Base-by-base conservation (phyloP, 805 yeast species). In the Zygosaccharomyces kombuchaensis region DNA sequence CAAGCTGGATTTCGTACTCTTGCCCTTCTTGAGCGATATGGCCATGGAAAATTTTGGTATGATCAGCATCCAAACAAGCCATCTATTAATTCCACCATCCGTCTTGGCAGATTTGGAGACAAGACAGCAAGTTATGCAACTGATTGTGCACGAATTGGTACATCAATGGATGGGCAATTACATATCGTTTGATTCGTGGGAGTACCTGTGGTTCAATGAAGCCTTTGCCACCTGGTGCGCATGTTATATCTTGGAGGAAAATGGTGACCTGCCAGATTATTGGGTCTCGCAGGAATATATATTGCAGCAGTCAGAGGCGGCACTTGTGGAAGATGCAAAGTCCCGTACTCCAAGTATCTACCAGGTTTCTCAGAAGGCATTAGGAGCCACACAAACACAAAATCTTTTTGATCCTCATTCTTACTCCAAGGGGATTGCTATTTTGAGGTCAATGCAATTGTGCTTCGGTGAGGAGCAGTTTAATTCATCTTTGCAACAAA, bases 41-140 rank as follows among this genome's bases (percentile, higher is more conserved):
- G 95, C 87, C 2, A 85, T 84, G 81, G 95, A 86, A 60, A 84
- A 85, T 60, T 81, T 84, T 77, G 85, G 87, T 3, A 65, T 83
- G 66, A 72, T 86, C 41, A 77, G 84, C 2, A 71, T 82, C 6
- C 74, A 81, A 44, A 73, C 76, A 42, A 73, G 74, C 37, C 81
- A 79, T 52, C 53, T 76, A 6, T 50, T 77, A 14, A 50, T 73
- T 12, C 68, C 74, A 0, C 69, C 68, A 30, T 22, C 46, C 13
- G 54, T 60, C 1, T 51, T 71, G 35, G 57, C 63, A 3, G 54
- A 53, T 36, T 45, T 54, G 6, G 40, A 51, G 6, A 52, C 58
- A 2, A 52, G 58, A 10, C 63, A 67, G 31, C 70, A 69, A 50
- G 57, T 79, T 19, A 67, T 77, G 49, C 84, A 81, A 55, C 70